These are phyloP conservation scores for Pseudocercospora pini-densiflorae DNA, from an alignment of 2,329 filamentous ascomycete species.

Conservation along the genomic window DNA sequence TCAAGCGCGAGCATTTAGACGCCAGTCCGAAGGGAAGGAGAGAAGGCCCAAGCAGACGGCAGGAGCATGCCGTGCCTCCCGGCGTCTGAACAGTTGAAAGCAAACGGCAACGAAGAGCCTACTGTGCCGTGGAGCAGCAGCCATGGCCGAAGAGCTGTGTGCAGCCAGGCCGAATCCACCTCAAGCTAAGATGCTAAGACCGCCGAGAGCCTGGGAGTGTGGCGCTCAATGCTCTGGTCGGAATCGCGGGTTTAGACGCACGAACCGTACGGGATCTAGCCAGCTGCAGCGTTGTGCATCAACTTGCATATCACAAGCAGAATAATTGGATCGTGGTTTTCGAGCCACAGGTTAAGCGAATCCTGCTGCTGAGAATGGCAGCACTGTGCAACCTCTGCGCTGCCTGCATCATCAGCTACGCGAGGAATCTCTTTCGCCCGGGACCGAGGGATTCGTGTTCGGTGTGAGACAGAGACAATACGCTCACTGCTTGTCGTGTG, in stretches of 20 bases:
- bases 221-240: constrained; percentile 21
- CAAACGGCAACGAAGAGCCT: constrained; percentile 11
- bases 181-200: constrained; percentile 8
- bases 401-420: constrained; percentile 17
- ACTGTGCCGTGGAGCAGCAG: constrained; percentile 18
- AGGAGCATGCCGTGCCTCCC: constrained; percentile 20
- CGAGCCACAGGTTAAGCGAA: constrained; percentile 26
- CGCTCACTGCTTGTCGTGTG: constrained; percentile 9
- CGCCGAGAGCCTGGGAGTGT: constrained; percentile 26
- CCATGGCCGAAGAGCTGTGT: constrained; percentile 20
- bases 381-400: constrained; percentile 23
- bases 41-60: constrained; percentile 11
- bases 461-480: constrained; percentile 11
- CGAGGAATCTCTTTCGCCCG: constrained; percentile 15
- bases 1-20: constrained; percentile 10
- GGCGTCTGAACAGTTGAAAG: constrained; percentile 1
- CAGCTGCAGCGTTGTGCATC: constrained; percentile 27
- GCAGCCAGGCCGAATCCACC: constrained; percentile 10
- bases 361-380: constrained; percentile 19
- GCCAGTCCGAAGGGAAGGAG: constrained; percentile 8
- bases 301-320: constrained; percentile 13
- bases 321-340: constrained; percentile 26
- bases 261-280: constrained; percentile 19
- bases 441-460: constrained; percentile 6
- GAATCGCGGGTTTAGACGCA: constrained; percentile 22